Evolutionary conservation across 2,329 filamentous ascomycete genomes (phyloP).

Genomic region (Blastomyces gilchristii): DNA sequence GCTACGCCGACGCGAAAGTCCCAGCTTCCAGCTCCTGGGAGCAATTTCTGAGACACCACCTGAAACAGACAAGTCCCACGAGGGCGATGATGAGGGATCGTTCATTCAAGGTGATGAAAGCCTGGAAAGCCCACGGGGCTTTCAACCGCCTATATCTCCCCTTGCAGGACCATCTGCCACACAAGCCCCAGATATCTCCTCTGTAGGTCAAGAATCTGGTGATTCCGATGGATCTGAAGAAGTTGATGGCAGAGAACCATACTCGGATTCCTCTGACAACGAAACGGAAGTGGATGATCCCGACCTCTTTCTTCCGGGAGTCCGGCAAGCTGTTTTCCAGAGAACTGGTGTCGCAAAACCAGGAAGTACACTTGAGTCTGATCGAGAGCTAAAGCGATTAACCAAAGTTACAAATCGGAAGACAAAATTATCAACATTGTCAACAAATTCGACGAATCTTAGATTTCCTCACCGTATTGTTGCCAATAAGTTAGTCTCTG

Average conservation of each 20-base stretch:
- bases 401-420: slow-evolving; percentile 6
- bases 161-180: not conserved
- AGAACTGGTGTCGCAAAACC: slow-evolving; percentile 15
- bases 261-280: not conserved
- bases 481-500: slow-evolving; percentile 16
- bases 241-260: not conserved
- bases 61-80: not conserved
- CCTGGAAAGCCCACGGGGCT: not conserved
- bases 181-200: not conserved
- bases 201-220: not conserved
- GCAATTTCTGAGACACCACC: not conserved
- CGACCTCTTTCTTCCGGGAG: slow-evolving; percentile 2
- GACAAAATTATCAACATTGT: not conserved
- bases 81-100: slow-evolving; percentile 1
- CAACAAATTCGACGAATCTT: slow-evolving; percentile 5
- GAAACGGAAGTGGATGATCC: not conserved
- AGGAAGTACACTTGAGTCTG: slow-evolving; percentile 7
- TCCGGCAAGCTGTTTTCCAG: slow-evolving; percentile 13
- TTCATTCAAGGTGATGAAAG: not conserved
- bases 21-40: slow-evolving; percentile 1
- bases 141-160: not conserved
- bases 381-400: slow-evolving; percentile 11
- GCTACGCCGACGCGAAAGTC: not conserved
- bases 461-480: slow-evolving; percentile 13
- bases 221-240: slow-evolving; percentile 3